phyloP scores from a whole-genome alignment of 345 rosid species.

The Salix koriyanagi region DNA sequence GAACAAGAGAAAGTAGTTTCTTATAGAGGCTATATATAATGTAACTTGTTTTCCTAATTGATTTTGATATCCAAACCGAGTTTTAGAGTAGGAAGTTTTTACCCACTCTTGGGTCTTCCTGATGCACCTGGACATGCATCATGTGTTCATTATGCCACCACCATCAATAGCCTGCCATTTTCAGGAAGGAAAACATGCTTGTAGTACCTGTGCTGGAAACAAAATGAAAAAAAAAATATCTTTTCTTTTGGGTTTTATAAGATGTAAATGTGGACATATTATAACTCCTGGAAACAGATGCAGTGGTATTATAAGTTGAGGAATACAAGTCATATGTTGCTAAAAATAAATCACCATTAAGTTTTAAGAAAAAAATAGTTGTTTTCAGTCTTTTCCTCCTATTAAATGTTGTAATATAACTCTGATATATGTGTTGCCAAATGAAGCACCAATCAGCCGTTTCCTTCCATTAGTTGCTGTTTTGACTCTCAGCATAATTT shows the following conservation, averaged over 20 bases:
- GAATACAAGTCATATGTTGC: too few species aligned
- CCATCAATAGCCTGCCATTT: too few species aligned
- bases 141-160: too few species aligned
- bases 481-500: neutral
- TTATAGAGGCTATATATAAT: neutral
- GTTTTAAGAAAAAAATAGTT: too few species aligned
- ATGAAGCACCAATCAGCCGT: too few species aligned
- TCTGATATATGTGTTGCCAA: too few species aligned
- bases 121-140: too few species aligned
- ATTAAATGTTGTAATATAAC: neutral
- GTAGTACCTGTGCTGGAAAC: neutral
- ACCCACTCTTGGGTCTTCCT: too few species aligned
- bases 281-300: neutral
- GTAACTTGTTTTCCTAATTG: neutral
- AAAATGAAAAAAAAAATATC: too few species aligned
- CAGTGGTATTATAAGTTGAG: too few species aligned
- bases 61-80: neutral
- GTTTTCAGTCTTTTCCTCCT: too few species aligned
- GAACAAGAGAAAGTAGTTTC: neutral
- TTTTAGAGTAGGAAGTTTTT: neutral
- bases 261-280: neutral
- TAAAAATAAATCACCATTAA: too few species aligned
- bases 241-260: neutral
- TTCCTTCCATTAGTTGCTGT: neutral
- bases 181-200: neutral